Evolutionary conservation across 345 rosid genomes (phyloP).

Genomic region (Heritiera fomes): DNA sequence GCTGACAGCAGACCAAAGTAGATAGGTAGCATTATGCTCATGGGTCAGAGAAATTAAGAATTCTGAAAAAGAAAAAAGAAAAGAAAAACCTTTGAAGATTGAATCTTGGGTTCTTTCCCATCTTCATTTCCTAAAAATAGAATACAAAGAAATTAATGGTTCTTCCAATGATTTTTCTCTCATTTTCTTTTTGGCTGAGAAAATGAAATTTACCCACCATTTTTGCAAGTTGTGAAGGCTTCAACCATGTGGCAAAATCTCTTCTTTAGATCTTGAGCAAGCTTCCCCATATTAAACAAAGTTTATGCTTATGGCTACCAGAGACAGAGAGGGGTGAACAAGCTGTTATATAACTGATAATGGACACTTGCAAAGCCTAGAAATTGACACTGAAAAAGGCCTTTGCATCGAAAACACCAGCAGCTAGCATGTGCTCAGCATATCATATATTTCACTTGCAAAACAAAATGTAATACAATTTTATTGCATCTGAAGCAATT

Average conservation of each 20-base stretch:
- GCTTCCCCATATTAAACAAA: constrained; percentile 3
- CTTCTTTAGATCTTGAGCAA: constrained; percentile 34
- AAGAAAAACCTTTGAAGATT: constrained; percentile 13
- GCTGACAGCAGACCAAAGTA: neutral
- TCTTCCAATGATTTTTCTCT: neutral
- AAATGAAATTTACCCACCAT: constrained; percentile 7
- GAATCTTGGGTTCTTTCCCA: constrained; percentile 5
- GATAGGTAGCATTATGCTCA: too few relatives aligned
- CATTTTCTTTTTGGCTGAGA: neutral
- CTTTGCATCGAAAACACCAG: neutral
- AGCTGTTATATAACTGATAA: neutral
- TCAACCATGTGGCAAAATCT: constrained; percentile 22
- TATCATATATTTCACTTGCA: neutral
- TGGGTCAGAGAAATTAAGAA: too few relatives aligned
- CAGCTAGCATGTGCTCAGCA: neutral
- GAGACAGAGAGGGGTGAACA: neutral
- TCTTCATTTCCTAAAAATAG: constrained; percentile 19
- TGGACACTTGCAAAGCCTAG: neutral
- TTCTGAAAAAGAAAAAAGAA: neutral
- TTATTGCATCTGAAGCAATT: neutral
- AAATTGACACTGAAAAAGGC: neutral
- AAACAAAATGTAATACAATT: neutral
- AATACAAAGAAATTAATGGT: neutral
- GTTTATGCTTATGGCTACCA: neutral
- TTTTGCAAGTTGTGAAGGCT: constrained; percentile 16